These are phyloP conservation scores for Fragaria iinumae DNA, from an alignment of 306 rosid genomes.

Conservation along the genomic window DNA sequence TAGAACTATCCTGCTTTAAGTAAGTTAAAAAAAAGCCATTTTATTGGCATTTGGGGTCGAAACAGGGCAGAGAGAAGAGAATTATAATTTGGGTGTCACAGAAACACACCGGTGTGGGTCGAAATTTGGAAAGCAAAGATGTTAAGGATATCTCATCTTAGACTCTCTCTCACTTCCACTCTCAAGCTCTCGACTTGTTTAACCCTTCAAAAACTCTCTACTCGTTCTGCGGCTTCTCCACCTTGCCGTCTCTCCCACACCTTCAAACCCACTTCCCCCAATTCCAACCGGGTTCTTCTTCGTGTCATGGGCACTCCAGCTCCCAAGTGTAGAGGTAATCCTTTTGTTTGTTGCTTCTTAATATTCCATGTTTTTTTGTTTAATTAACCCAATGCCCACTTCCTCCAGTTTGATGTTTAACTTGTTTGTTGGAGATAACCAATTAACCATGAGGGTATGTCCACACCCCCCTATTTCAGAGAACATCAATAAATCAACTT, in stretches of 20 bases:
- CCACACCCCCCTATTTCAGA: no score
- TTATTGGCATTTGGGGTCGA: no score
- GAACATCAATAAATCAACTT: no score
- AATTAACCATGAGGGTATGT: no score
- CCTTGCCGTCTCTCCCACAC: conserved; percentile 19
- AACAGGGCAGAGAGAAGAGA: no score
- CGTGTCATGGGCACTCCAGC: conserved; percentile 20
- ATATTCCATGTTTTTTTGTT: neutral
- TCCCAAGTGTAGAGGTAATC: conserved; percentile 37
- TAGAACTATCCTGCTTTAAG: no score
- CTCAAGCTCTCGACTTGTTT: conserved; percentile 25
- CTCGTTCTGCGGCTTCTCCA: neutral
- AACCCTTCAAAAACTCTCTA: conserved; percentile 16
- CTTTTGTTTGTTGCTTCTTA: neutral
- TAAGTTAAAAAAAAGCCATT: no score
- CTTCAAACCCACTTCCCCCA: conserved; percentile 27
- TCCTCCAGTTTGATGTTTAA: neutral
- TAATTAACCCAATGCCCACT: neutral
- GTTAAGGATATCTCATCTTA: neutral
- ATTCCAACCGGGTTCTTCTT: conserved; percentile 11
- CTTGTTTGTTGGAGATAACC: no score
- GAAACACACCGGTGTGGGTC: no score
- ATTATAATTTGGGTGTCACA: no score
- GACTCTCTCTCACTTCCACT: conserved; percentile 22
- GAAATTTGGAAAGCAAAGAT: no score